Percentiles rank a stretch among this genome's conserved stretches.
These are phyloP conservation scores for Perilla frutescens DNA, from an alignment of 257 asterid species.

Conservation along the genomic window DNA sequence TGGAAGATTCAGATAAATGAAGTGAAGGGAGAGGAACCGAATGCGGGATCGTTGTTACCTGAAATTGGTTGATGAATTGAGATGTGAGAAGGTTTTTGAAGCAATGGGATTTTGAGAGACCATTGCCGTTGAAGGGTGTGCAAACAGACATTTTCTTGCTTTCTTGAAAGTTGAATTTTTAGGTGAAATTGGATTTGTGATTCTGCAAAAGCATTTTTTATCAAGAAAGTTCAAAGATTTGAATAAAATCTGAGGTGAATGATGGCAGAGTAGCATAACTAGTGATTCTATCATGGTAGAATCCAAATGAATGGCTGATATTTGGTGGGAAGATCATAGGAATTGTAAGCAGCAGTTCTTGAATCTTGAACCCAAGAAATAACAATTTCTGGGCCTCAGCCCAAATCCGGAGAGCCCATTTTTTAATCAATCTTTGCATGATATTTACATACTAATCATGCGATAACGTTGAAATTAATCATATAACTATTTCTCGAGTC, in stretches of 20 bases:
- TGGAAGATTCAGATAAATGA: constrained; percentile 40
- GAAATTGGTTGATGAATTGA: constrained; percentile 48
- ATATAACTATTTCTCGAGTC: too few species aligned
- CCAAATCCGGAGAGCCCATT: background rate
- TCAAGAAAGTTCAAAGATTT: constrained; percentile 10
- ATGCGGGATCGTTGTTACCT: constrained; percentile 52
- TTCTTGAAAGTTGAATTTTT: constrained; percentile 39
- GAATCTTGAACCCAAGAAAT: background rate
- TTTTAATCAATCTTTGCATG: too few species aligned
- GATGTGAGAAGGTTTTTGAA: constrained; percentile 47
- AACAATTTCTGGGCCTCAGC: constrained; percentile 10
- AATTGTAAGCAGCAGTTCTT: constrained; percentile 1
- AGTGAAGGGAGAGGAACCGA: constrained; percentile 49
- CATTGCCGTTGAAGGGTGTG: constrained; percentile 57
- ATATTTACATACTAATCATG: too few species aligned
- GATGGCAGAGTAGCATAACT: constrained; percentile 23
- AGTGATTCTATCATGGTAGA: constrained; percentile 46
- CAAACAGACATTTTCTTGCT: constrained; percentile 63
- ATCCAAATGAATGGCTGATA: constrained; percentile 76
- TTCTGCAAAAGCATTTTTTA: constrained; percentile 38
- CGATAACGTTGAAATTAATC: too few species aligned
- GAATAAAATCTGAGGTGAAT: constrained; percentile 40
- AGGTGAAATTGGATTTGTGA: constrained; percentile 28
- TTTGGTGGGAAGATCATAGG: constrained; percentile 45
- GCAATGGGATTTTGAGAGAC: constrained; percentile 43